Conservation (phyloP, 352 stramenopile genomes). For the Salisapilia sapeloensis region DNA sequence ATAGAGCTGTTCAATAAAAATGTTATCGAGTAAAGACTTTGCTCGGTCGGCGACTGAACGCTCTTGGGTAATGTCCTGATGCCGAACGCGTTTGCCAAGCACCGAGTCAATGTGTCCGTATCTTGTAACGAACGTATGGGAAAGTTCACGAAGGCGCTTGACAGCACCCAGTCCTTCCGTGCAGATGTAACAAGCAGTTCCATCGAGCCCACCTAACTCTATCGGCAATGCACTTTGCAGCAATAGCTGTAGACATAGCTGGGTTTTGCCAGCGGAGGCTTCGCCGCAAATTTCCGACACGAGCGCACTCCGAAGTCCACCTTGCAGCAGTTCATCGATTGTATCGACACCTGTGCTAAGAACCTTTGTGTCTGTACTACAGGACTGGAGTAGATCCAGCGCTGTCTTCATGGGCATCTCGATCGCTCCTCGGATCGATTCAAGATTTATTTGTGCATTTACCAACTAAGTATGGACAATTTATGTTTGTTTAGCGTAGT, state of each 20-base stretch:
- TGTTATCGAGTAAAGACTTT: conserved; percentile 32
- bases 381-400: conserved; percentile 20
- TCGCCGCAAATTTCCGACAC: conserved; percentile 63
- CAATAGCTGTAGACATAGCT: conserved; percentile 59
- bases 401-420: conserved; percentile 10
- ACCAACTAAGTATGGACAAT: too few species aligned
- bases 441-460: too few species aligned
- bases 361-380: conserved; percentile 8
- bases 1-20: conserved; percentile 70
- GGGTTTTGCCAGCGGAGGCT: conserved; percentile 61
- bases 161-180: conserved; percentile 56
- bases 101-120: conserved; percentile 18
- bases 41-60: background rate
- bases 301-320: conserved; percentile 47
- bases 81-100: conserved; percentile 28
- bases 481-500: background rate
- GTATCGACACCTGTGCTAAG: conserved; percentile 34
- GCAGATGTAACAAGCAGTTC: conserved; percentile 63
- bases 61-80: too few species aligned
- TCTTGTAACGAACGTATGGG: conserved; percentile 19
- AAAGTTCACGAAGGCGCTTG: conserved; percentile 54
- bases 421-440: background rate
- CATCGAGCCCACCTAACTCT: conserved; percentile 27
- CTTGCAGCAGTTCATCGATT: conserved; percentile 32
- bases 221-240: conserved; percentile 38